Percentiles rank a stretch among this genome's conserved stretches.
Evolutionary conservation across 495 filamentous ascomycete species (phyloP).

Genomic region (Aspergillus asperescens): DNA sequence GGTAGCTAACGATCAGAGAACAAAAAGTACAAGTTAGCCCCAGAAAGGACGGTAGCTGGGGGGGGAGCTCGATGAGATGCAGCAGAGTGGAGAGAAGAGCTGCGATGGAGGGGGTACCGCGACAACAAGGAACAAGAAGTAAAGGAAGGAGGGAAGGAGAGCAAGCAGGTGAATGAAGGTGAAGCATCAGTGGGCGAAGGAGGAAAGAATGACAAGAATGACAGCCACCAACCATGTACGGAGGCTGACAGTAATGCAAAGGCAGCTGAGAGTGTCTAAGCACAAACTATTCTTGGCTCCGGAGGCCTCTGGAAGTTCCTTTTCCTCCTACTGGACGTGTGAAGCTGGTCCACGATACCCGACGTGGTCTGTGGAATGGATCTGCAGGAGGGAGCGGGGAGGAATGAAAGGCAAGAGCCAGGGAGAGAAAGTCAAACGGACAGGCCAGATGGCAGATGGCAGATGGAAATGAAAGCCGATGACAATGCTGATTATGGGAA

Average conservation of each 20-base stretch:
- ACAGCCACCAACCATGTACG: conserved; percentile 35
- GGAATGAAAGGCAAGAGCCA: conserved; percentile 26
- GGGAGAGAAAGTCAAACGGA: not conserved
- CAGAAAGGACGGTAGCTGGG: conserved; percentile 1
- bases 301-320: not conserved
- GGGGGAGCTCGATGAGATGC: not conserved
- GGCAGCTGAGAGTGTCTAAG: conserved; percentile 9
- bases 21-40: conserved; percentile 11
- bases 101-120: conserved; percentile 7
- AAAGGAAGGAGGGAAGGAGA: conserved; percentile 11
- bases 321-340: conserved; percentile 6
- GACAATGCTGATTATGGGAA: not conserved
- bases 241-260: conserved; percentile 12
- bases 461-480: not conserved
- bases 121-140: conserved; percentile 7
- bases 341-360: conserved; percentile 3
- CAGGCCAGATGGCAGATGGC: not conserved
- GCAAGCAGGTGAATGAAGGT: conserved; percentile 3
- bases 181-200: not conserved
- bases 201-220: conserved; percentile 19
- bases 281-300: not conserved
- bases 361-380: conserved; percentile 33
- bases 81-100: conserved; percentile 3
- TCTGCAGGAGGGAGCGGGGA: conserved; percentile 40
- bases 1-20: conserved; percentile 10